Conservation (phyloP, 495 filamentous ascomycete genomes). For the Chaetomium fimeti region DNA sequence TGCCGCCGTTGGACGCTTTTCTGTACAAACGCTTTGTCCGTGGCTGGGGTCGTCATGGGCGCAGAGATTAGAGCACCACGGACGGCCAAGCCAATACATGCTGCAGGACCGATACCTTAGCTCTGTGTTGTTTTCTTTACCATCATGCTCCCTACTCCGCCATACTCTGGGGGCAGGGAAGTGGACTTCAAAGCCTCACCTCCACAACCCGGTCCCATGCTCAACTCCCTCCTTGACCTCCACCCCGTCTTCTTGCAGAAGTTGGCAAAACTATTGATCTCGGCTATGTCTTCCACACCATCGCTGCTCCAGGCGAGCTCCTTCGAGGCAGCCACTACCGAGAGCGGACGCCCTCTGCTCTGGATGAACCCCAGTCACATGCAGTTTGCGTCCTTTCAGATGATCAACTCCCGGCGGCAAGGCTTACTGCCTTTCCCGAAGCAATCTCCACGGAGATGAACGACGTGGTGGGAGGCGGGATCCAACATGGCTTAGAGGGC, state of each 20-base stretch:
- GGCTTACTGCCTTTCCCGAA: neutral
- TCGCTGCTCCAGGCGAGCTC: neutral
- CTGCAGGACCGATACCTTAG: neutral
- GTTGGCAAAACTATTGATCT: conserved; percentile 16
- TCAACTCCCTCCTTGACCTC: neutral
- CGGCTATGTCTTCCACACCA: conserved; percentile 2
- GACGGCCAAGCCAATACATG: conserved; percentile 23
- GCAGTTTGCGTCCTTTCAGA: neutral
- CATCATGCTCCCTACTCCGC: neutral
- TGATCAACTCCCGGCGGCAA: neutral
- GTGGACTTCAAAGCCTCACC: neutral
- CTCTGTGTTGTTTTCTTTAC: neutral
- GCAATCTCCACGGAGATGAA: neutral
- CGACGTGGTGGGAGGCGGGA: neutral
- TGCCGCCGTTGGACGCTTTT: neutral
- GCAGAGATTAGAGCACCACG: neutral
- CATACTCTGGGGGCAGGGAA: neutral
- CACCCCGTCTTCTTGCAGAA: neutral
- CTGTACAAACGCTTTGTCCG: neutral
- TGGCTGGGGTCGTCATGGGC: neutral
- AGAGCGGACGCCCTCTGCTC: neutral
- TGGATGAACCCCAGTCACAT: neutral
- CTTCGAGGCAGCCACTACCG: neutral
- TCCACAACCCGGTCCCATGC: neutral
- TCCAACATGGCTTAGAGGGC: neutral